Evolutionary conservation across 805 yeast species (phyloP).

Genomic region (Ogataea angusta): DNA sequence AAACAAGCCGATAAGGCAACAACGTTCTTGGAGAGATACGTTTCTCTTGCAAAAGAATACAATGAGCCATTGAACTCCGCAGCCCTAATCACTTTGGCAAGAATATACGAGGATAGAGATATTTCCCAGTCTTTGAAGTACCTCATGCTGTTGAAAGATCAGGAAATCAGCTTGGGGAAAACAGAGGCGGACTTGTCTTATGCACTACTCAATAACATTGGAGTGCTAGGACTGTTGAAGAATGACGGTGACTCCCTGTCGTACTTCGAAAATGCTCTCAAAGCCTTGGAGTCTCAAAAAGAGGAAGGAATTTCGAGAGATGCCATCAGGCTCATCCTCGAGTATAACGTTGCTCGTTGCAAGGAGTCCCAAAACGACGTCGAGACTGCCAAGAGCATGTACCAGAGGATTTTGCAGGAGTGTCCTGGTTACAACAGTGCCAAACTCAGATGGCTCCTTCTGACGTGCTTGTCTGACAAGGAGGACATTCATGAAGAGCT

Average conservation of each 20-base stretch:
- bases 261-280: conserved; percentile 40
- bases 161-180: conserved; percentile 34
- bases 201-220: conserved; percentile 76
- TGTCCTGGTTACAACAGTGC: conserved; percentile 77
- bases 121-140: conserved; percentile 63
- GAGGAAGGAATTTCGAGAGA: conserved; percentile 19
- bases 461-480: conserved; percentile 51
- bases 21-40: conserved; percentile 63
- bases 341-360: conserved; percentile 76
- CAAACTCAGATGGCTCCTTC: conserved; percentile 62
- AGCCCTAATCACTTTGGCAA: conserved; percentile 68
- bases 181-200: conserved; percentile 46
- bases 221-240: conserved; percentile 72
- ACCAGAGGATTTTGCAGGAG: conserved; percentile 51
- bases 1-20: conserved; percentile 50
- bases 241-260: conserved; percentile 45
- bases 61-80: conserved; percentile 58
- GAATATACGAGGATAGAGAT: conserved; percentile 65
- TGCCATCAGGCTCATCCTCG: conserved; percentile 42
- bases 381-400: conserved; percentile 36
- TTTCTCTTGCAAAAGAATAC: conserved; percentile 54
- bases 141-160: conserved; percentile 49
- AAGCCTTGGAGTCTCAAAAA: conserved; percentile 36
- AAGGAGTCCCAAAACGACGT: conserved; percentile 32
- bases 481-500: conserved; percentile 52